Conservation (phyloP, 78 protist species). For the Guillardia theta region DNA sequence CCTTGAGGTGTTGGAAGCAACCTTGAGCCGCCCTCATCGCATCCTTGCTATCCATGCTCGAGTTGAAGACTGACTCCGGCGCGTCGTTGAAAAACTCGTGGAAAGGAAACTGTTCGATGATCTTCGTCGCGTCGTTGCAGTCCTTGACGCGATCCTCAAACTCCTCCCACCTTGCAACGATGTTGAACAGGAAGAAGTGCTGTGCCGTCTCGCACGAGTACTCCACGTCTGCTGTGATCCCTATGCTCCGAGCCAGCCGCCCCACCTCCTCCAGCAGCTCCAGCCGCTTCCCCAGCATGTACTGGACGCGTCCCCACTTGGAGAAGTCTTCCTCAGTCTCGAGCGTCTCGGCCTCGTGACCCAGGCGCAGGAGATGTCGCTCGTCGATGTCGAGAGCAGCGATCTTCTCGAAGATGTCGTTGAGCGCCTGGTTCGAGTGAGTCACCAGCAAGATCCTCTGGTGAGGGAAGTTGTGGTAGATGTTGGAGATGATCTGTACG, state of each 20-base stretch:
- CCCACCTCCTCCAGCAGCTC: conserved; percentile 62
- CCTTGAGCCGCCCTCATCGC: conserved; percentile 39
- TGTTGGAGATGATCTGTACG: conserved; percentile 83
- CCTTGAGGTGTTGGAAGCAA: conserved; percentile 60
- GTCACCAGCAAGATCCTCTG: conserved; percentile 91
- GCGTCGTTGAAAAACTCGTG: neutral
- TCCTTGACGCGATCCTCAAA: neutral
- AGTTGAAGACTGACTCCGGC: conserved; percentile 45
- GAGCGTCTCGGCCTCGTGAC: conserved; percentile 90
- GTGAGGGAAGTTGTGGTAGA: conserved; percentile 85
- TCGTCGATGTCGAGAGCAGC: conserved; percentile 78
- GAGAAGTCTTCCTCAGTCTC: conserved; percentile 78
- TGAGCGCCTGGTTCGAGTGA: conserved; percentile 91
- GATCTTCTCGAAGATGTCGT: conserved; percentile 85
- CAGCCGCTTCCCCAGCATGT: conserved; percentile 61
- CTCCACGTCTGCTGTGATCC: conserved; percentile 53
- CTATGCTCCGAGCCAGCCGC: conserved; percentile 66
- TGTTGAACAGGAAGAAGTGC: conserved; percentile 72
- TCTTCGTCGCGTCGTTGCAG: neutral
- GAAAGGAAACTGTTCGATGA: neutral
- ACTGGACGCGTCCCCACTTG: conserved; percentile 84
- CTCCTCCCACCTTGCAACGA: conserved; percentile 57
- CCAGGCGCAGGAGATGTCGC: conserved; percentile 91
- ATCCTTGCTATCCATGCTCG: neutral
- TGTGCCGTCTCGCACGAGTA: conserved; percentile 91